phyloP scores from a whole-genome alignment of 192 early-diverging fungal genomes.

The Thamnidium elegans region DNA sequence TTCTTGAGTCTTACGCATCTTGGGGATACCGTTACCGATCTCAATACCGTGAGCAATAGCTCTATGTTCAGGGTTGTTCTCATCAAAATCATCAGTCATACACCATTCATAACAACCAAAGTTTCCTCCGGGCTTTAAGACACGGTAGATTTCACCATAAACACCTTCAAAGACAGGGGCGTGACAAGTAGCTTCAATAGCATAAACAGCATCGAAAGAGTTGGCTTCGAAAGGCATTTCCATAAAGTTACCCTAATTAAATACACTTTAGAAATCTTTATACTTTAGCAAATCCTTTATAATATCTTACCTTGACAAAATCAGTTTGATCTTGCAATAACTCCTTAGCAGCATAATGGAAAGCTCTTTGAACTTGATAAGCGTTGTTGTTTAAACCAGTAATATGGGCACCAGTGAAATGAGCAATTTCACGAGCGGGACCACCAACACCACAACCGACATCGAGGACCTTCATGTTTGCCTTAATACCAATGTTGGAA shows the following conservation, averaged over 20 bases:
- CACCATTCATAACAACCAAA: slow-evolving; percentile 97
- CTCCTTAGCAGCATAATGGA: slow-evolving; percentile 64
- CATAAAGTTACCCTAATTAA: slow-evolving; percentile 78
- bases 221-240: slow-evolving; percentile 82
- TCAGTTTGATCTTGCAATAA: slow-evolving; percentile 55
- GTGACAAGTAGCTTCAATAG: slow-evolving; percentile 96
- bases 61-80: slow-evolving; percentile 66
- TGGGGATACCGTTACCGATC: slow-evolving; percentile 86
- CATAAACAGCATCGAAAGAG: slow-evolving; percentile 86
- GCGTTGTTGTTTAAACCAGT: slow-evolving; percentile 97
- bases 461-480: slow-evolving; percentile 78
- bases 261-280: background rate
- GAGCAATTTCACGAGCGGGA: slow-evolving; percentile 88
- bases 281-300: background rate
- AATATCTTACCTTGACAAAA: slow-evolving; percentile 46
- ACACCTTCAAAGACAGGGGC: slow-evolving; percentile 80
- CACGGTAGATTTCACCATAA: slow-evolving; percentile 87
- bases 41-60: slow-evolving; percentile 82
- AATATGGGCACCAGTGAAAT: slow-evolving; percentile 85
- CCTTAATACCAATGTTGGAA: slow-evolving; percentile 63
- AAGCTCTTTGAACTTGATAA: slow-evolving; percentile 84
- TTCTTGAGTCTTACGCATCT: slow-evolving; percentile 72
- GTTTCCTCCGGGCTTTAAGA: slow-evolving; percentile 87
- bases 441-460: slow-evolving; percentile 97
- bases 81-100: slow-evolving; percentile 86